Evolutionary conservation across 2,329 filamentous ascomycete genomes (phyloP), one percentile per base, ranked within the genome.

Genomic region (Xylaria sp.): DNA sequence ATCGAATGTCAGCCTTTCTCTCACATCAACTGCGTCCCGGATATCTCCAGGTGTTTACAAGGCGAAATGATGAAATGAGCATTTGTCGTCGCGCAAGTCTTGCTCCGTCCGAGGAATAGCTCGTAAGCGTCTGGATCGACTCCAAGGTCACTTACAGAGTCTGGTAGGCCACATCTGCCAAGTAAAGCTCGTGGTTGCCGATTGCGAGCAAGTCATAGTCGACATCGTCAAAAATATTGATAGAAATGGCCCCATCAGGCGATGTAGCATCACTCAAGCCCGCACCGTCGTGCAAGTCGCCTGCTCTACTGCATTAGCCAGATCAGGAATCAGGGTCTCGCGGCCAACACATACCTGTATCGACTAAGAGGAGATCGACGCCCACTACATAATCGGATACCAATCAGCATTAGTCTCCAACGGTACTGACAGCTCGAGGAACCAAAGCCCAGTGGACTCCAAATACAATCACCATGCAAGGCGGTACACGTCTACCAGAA

Each of bases 201-300:
- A 83, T 83, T 4, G 81, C 76, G 56, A 84, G 66, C 49, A 84
- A 69, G 45, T 84, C 81, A 65, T 83, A 83, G 45, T 77, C 73
- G 31, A 81, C 75, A 68, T 82, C 76, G 65, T 80, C 73, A 42
- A 83, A 83, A 50, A 83, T 73, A n/a, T 77, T 77, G 72, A 82
- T 85, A 1, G 86, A 86, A 25, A 87, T 69, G 45, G 81, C 77
- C 49, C 87, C 89, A 68, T 90, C 88, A 1, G 84, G 83, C 0
- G 75, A 78, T 0, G 88, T 90, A 5, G 84, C 85, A 74, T 91
- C 89, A 49, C 85, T 87, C 53, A 90, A 77, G 1, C 88, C 88
- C 31, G 86, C 86, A 2, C 89, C 89, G 68, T 91, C 88, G 73
- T 91, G 88, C n/a, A 91, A 78, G 74, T 91, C 89, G 22, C 80